These are phyloP conservation scores for Dalbergia oliveri DNA, from an alignment of 306 rosid species.

Conservation along the genomic window DNA sequence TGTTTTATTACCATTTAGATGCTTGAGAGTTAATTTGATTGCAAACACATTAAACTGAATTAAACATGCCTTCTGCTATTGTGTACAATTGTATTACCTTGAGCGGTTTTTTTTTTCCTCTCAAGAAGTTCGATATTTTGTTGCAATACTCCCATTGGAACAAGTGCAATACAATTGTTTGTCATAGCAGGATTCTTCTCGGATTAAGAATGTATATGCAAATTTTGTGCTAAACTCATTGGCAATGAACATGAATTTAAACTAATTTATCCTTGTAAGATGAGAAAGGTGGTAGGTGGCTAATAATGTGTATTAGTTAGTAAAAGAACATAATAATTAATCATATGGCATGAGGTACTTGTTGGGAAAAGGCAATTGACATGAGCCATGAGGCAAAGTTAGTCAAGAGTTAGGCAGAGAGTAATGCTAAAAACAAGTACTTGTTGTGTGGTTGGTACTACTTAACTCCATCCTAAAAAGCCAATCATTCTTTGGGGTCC, in stretches of 20 bases:
- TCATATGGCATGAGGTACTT: slow-evolving; percentile 44
- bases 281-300: slow-evolving; percentile 42
- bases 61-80: too few relatives aligned
- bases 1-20: neutral
- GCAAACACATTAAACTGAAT: slow-evolving; percentile 52
- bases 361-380: slow-evolving; percentile 70
- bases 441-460: slow-evolving; percentile 58
- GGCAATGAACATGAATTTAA: neutral
- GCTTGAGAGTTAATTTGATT: slow-evolving; percentile 50
- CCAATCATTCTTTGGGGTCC: slow-evolving; percentile 68
- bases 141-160: neutral
- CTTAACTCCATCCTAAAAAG: slow-evolving; percentile 73
- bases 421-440: slow-evolving; percentile 34
- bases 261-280: slow-evolving; percentile 25
- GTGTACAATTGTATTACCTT: too few relatives aligned
- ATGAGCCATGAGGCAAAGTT: slow-evolving; percentile 66
- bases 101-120: too few relatives aligned
- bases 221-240: neutral
- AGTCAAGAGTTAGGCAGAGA: slow-evolving; percentile 62
- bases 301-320: slow-evolving; percentile 24
- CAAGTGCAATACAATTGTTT: slow-evolving; percentile 10
- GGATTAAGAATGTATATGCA: neutral
- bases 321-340: slow-evolving; percentile 42
- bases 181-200: neutral
- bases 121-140: too few relatives aligned